Evolutionary conservation across 2,329 filamentous ascomycete genomes (phyloP), one percentile per base, ranked within the genome.

Genomic region (Cordyceps tenuipes): DNA sequence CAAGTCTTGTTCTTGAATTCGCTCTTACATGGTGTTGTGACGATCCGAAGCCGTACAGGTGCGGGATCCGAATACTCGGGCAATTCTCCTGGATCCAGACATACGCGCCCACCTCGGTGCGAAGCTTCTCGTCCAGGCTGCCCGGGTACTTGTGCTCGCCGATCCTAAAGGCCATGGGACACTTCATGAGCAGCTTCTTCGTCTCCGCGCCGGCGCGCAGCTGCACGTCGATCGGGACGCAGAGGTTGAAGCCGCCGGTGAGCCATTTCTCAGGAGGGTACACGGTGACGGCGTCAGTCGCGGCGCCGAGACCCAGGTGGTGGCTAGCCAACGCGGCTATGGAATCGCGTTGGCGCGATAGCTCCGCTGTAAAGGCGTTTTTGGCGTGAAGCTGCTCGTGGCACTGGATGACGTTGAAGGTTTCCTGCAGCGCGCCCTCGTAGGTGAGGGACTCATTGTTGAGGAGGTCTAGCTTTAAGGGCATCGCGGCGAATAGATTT

Each of bases 41-140:
- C 23, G 21, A 46, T 9, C 21, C 63, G 61, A 69, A 68, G 1
- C 64, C 66, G 29, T 65, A 66, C 9, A 70, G 64, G 17, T 61
- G 54, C 17, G 67, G 66, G 41, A 68, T 66, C 43, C 63, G 65
- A 29, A 69, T 61, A 31, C 66, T 63, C 8, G 64, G 61, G 54
- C 68, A 70, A 50, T 67, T 44, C 48, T 68, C 54, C 58, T 69
- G 63, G 44, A 70, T 62, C 67, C 66, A 70, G 1, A 54, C 46
- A 43, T 69, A 70, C 5, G 67, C 60, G 15, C 59, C 67, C 3
- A 67, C 64, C 53, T 70, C 68, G n/a, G 58, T 62, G 26, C 66
- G 49, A n/a, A 78, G 19, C 67, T 79, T 79, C 66, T 79, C 75
- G 39, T 78, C 71, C 15, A 71, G 68, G 47, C 71, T 76, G 13